Base-by-base conservation (phyloP, 2,329 filamentous ascomycete genomes). In the Verticillium dahliae region DNA sequence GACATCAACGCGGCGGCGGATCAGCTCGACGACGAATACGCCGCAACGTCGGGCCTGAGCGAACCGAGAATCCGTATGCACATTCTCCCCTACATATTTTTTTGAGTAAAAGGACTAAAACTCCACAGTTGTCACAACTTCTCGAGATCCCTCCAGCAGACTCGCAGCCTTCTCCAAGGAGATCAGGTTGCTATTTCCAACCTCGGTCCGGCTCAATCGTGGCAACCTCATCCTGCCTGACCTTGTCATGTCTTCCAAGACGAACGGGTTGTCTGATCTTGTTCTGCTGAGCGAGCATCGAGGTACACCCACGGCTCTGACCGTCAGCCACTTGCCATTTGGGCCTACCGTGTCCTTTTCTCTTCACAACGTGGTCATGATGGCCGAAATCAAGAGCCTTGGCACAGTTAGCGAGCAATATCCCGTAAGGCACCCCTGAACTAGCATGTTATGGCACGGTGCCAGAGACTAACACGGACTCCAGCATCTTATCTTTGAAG, bases 131-230 rank as follows among this genome's bases (percentile, higher is more conserved):
- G 45, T 52, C 15, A 96, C 94, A 31, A 99, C 95, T 3, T 95
- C 90, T 56, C 86, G 95, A 71, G 90, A 94, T 67, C 94, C 95
- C 22, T 94, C 90, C 35, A 89, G 90, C 57, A 84, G 95, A 60
- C 81, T 99, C 9, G 85, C 87, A n/a, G 88, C 91, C 0, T 99
- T 99, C 71, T 90, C 92, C 35, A 98, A 99, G 73, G 95, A 98
- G 74, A 90, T 97, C 60, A 82, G 92, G 59, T 76, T 93, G 35
- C 78, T 93, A 5, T 79, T 93, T 1, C 89, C 89, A 0, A 97
- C 93, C 0, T 85, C 89, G 0, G 93, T 97, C 64, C 86, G 94
- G 10, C 77, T 98, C 60, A 99, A 99, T 74, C 87, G 95, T 73
- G 95, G 95, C 71, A 97, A 95, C 66, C 81, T 96, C 35, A 88